phyloP scores from a whole-genome alignment of 306 rosid genomes.

The Prunus kanzakura region DNA sequence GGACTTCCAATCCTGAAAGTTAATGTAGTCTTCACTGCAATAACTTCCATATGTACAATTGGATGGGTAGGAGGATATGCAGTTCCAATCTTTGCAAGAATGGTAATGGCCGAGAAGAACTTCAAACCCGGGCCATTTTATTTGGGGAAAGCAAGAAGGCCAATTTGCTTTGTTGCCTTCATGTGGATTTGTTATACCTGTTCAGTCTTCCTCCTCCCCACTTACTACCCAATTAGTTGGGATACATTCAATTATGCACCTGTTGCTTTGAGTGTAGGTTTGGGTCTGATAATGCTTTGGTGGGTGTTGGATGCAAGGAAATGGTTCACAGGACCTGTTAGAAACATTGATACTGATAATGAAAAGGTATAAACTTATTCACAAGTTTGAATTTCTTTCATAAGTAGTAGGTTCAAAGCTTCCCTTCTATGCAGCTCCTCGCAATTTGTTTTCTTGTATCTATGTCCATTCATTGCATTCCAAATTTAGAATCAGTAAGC shows the following conservation, averaged over 20 bases:
- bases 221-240: conserved; percentile 66
- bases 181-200: conserved; percentile 87
- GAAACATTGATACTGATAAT: conserved; percentile 58
- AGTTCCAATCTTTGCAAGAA: conserved; percentile 76
- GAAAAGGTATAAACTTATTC: conserved; percentile 37
- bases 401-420: not conserved
- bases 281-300: conserved; percentile 78
- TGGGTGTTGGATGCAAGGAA: conserved; percentile 85
- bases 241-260: conserved; percentile 83
- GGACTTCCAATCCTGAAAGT: conserved; percentile 77
- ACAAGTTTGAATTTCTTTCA: not conserved
- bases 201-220: conserved; percentile 79
- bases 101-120: conserved; percentile 69
- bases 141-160: conserved; percentile 76
- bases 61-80: conserved; percentile 95
- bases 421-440: not conserved
- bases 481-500: not conserved
- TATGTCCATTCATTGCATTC: not conserved
- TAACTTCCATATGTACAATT: conserved; percentile 70
- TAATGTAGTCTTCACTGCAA: conserved; percentile 72
- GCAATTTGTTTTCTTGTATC: not conserved
- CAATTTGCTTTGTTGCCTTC: conserved; percentile 65
- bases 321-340: conserved; percentile 88
- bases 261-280: conserved; percentile 54
- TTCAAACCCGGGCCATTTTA: conserved; percentile 80